These are phyloP conservation scores for Tardiomyces depauwii DNA, from an alignment of 1,139 yeast genomes.

Conservation along the genomic window DNA sequence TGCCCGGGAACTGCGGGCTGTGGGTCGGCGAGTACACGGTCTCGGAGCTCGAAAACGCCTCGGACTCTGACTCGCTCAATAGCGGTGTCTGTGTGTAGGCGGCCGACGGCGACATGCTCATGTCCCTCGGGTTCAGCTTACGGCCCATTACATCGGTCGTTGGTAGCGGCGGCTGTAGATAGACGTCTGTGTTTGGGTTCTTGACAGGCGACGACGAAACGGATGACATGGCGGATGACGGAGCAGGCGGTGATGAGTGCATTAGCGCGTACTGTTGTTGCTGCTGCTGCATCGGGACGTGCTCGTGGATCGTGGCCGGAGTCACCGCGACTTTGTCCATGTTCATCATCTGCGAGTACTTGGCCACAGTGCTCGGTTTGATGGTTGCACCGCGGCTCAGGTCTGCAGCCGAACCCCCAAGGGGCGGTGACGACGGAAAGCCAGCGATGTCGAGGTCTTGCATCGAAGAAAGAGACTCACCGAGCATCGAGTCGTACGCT, in stretches of 20 bases:
- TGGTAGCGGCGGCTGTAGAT: too few species aligned
- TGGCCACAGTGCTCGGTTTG: conserved; percentile 19
- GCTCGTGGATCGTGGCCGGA: conserved; percentile 9
- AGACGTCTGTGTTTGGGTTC: too few species aligned
- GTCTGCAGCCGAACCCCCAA: not conserved
- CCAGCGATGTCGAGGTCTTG: conserved; percentile 20
- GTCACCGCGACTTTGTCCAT: conserved; percentile 5
- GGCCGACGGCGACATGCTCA: too few species aligned
- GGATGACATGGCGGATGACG: too few species aligned
- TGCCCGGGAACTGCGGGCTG: not conserved
- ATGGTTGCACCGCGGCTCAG: conserved; percentile 6
- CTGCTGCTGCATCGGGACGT: conserved; percentile 3
- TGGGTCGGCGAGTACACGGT: conserved; percentile 1
- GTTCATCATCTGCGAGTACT: conserved; percentile 16
- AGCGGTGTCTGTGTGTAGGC: too few species aligned
- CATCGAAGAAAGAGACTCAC: conserved; percentile 15
- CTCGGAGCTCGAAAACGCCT: not conserved
- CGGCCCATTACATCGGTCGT: too few species aligned
- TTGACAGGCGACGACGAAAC: too few species aligned
- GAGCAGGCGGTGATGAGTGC: too few species aligned
- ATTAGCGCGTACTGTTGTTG: not conserved
- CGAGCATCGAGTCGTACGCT: conserved; percentile 21
- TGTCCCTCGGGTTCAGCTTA: too few species aligned
- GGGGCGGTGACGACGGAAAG: not conserved
- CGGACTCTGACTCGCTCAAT: too few species aligned